phyloP scores from a whole-genome alignment of 768 basidiomycete species.

The Chlorophyllum brunneum region DNA sequence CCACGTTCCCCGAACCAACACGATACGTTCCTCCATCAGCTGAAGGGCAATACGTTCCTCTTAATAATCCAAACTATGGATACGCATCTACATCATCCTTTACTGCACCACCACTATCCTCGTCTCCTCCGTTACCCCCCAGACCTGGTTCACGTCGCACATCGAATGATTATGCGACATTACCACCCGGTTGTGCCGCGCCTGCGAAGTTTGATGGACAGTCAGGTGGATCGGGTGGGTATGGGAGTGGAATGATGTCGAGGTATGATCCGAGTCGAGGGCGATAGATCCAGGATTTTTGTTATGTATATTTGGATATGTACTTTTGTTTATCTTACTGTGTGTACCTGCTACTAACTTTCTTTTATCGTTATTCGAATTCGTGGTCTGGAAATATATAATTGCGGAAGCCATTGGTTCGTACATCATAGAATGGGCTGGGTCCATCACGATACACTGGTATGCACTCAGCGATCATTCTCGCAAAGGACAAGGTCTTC shows the following conservation, averaged over 20 bases:
- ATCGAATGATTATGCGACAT: background rate
- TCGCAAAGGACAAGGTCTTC: background rate
- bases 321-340: too few species aligned
- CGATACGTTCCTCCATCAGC: background rate
- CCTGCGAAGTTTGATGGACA: background rate
- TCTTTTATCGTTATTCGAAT: too few species aligned
- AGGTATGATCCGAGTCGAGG: conserved; percentile 5
- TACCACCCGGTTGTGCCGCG: conserved; percentile 1
- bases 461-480: background rate
- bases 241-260: background rate
- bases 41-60: background rate
- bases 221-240: background rate
- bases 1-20: background rate
- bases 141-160: background rate
- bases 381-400: too few species aligned
- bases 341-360: too few species aligned
- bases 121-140: background rate
- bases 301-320: too few species aligned
- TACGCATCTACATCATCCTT: background rate
- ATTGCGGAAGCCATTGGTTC: too few species aligned
- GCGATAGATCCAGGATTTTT: too few species aligned
- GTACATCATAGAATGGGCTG: too few species aligned
- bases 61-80: background rate
- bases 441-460: background rate
- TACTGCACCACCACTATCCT: background rate